phyloP scores from a whole-genome alignment of 1,139 yeast species.

The Taphrina betulina region DNA sequence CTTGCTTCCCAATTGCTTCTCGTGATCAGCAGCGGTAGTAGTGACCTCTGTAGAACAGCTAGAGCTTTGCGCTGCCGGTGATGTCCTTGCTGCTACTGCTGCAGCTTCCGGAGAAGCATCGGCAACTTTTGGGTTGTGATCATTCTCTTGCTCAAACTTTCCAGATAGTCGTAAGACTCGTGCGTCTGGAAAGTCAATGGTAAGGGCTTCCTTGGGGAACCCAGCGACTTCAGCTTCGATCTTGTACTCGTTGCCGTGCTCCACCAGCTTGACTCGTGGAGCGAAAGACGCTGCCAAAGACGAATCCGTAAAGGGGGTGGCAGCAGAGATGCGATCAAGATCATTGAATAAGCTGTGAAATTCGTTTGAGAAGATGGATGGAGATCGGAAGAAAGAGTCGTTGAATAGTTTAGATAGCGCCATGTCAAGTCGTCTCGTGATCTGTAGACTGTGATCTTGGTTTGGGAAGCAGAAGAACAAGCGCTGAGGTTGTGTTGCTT shows the following conservation, averaged over 20 bases:
- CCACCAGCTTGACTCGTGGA: slow-evolving; percentile 18
- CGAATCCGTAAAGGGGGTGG: not conserved
- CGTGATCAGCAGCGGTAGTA: not conserved
- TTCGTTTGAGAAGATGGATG: slow-evolving; percentile 25
- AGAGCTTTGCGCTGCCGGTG: too few relatives aligned
- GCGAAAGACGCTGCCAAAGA: not conserved
- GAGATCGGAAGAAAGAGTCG: slow-evolving; percentile 12
- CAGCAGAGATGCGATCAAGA: slow-evolving; percentile 1
- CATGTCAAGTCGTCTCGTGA: too few relatives aligned
- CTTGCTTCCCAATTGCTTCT: not conserved
- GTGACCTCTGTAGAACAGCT: not conserved
- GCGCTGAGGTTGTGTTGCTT: too few relatives aligned
- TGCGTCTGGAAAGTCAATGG: slow-evolving; percentile 11
- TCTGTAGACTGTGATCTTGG: too few relatives aligned
- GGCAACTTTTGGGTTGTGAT: not conserved
- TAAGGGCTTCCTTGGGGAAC: slow-evolving; percentile 24
- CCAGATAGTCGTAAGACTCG: slow-evolving; percentile 6
- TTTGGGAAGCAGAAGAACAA: too few relatives aligned
- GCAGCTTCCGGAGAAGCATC: not conserved
- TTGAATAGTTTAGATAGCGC: slow-evolving; percentile 1
- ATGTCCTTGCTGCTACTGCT: not conserved
- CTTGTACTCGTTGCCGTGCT: slow-evolving; percentile 9
- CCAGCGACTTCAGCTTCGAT: slow-evolving; percentile 29
- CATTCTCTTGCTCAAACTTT: slow-evolving; percentile 13
- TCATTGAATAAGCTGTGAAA: slow-evolving; percentile 17